Base-by-base conservation (phyloP, 768 basidiomycete species). In the Ramaria sp. region DNA sequence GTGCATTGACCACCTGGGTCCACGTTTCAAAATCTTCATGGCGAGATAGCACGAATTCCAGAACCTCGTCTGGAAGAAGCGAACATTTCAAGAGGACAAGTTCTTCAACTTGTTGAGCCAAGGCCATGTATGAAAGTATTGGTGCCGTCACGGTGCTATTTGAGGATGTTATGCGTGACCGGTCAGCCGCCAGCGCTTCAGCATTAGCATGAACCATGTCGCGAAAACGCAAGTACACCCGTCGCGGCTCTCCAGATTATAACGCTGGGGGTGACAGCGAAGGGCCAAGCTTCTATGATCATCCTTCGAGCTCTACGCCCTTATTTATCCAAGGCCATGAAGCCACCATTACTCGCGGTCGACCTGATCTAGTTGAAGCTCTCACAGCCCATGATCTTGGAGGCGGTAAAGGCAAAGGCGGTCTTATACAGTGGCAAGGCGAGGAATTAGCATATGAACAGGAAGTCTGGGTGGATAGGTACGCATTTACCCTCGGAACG, bases 381-480 rank as follows among this genome's bases (percentile, higher is more conserved):
- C 50, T 57, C 22, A 42, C 47, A 24, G n/a, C 46, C 41, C 57
- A 63, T 33, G 45, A 53, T 54, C 53, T 57, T 22, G 34, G 58
- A 13, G 59, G 62, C 54, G 55, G 62, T 33, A 37, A 37, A 37
- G 34, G 67, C 70, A n/a, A 64, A 66, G 39, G 73, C n/a, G 51
- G 66, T 37, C 66, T 77, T 48, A 68, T 78, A 51, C 58, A 54
- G 57, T 71, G 68, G 71, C 65, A 64, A 54, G 51, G 57, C 57
- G 60, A 52, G 33, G 50, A 59, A 64, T 39, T 39, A 59, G 54
- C 59, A 62, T 61, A 22, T 59, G 58, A 7, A 65, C 70, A 34
- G 19, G 71, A 65, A 20, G 63, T 88, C 3, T 92, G 86, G 88
- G 79, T 88, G 54, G 90, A 94, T 74, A 84, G 90, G 90, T 92